phyloP scores from a whole-genome alignment of 106 monocot species.

The Triglochin maritima region DNA sequence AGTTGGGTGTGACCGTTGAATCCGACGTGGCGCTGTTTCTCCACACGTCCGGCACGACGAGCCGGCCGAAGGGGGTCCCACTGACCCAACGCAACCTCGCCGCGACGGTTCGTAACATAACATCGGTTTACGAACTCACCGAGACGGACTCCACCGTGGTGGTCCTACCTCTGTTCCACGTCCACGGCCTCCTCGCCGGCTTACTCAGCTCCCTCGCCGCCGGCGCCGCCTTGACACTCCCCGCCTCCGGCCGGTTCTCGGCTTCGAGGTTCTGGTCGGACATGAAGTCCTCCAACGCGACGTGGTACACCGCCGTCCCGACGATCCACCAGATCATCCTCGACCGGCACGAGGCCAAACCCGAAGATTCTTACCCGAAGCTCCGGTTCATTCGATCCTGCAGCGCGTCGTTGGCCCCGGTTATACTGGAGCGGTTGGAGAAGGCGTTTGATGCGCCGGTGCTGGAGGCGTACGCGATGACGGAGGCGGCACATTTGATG shows the following conservation, averaged over 20 bases:
- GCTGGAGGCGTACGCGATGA: constrained; percentile 96
- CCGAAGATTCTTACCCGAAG: constrained; percentile 50
- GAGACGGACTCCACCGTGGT: constrained; percentile 69
- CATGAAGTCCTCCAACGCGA: constrained; percentile 49
- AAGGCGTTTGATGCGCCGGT: constrained; percentile 67
- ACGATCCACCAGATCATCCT: constrained; percentile 96
- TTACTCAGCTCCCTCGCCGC: constrained; percentile 54
- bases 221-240: constrained; percentile 51
- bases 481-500: constrained; percentile 88
- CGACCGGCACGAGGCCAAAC: constrained; percentile 47
- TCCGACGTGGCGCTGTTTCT: constrained; percentile 89
- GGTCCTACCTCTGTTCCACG: constrained; percentile 93
- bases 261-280: constrained; percentile 88
- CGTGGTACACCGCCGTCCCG: constrained; percentile 98
- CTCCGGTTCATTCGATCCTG: constrained; percentile 96
- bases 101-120: constrained; percentile 57
- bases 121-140: constrained; percentile 46
- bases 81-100: constrained; percentile 76
- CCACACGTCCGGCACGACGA: constrained; percentile 96
- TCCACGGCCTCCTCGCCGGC: constrained; percentile 81
- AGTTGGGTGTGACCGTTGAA: constrained; percentile 13
- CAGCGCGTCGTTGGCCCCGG: constrained; percentile 83
- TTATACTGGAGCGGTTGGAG: constrained; percentile 50
- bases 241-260: constrained; percentile 65
- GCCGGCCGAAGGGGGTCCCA: constrained; percentile 91